Base-by-base conservation (phyloP, 139 green algal species). In the Penium margaritaceum region DNA sequence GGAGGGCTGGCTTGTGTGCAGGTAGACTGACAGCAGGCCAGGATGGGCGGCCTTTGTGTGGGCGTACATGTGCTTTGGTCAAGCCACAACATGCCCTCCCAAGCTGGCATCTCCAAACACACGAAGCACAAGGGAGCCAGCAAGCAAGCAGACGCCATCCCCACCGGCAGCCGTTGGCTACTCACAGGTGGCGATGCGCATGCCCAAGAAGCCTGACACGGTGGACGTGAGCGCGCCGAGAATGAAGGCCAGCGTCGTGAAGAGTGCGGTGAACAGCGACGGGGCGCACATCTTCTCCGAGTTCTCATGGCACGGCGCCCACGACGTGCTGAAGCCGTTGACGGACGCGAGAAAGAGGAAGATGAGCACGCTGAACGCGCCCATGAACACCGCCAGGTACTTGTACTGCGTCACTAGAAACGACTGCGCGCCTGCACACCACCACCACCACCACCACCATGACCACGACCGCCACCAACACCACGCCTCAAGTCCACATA, bases 331-430 rank as follows among this genome's bases (percentile, higher is more conserved):
- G 46, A 82, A 82, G 43, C 43, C 60, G 47, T 84, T 60, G 24
- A 76, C 53, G 30, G 80, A 84, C 24, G 69, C 60, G 2, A 98
- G 88, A 17, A 99, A 90, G 4, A 94, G 78, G 78, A 96, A 96
- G 70, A 99, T 93, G 51, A 96, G 39, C 17, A 95, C 75, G 3
- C 88, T 87, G 85, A 99, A 96, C 65, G 1, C 53, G 19, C 74
- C 68, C 73, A 90, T 86, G 76, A 90, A 90, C 57, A 82, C 67
- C 43, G 66, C 70, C 51, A 89, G 62, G 55, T 88, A 87, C 71
- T 90, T 89, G 85, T 97, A 99, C 84, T 98, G 91, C 30, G 94
- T 97, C 32, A 83, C 84, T 15, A 99, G 84, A 85, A 99, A 99
- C 2, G 88, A 90, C 19, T 60, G n/a, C 14, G 47, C 47, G 30